Base-by-base conservation (phyloP, 345 rosid genomes). In the Moricandia arvensis region DNA sequence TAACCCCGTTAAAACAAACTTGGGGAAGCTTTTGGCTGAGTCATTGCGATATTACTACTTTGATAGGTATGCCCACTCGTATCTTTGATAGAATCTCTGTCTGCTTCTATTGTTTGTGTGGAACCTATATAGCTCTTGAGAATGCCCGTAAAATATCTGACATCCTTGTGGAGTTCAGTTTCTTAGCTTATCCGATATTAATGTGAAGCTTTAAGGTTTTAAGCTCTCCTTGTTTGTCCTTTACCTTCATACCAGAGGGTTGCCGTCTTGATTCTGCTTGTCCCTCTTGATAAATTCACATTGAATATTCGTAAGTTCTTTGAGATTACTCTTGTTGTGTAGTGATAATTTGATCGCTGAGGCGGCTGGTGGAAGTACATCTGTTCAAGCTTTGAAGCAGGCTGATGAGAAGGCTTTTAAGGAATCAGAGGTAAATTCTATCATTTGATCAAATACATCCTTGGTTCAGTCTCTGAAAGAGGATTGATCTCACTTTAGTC, bases 321-420 rank as follows among this genome's bases (percentile, higher is more conserved):
- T n/a, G n/a, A n/a, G n/a, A 47, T 2, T 29, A 30, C 29, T 67
- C 7, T 21, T 33, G 10, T 13, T 72, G 60, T 83, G 76, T 73
- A 91, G 98, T 83, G 96, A 91, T 84, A 85, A 80, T 73, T 81
- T 94, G 85, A 86, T 94, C 3, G 83, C 80, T 38, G 97, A 90
- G 83, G 97, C 93, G 4, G 91, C 94, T 41, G 94, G 97, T 15
- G 97, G 96, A 64, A 87, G 80, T 83, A 74, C 74, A 66, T 83
- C 90, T 1, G 88, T 83, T 69, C 80, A 86, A 80, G 68, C 82
- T 76, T 77, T 83, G 1, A 83, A 74, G 81, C 89, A 87, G 79
- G 85, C 82, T 58, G 97, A 91, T 75, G 90, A 85, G 83, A 83
- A 86, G 75, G 86, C 88, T 64, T 90, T 87, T 80, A 78, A 38